Conservation (phyloP, 768 basidiomycete species). For the Mycena floridula region DNA sequence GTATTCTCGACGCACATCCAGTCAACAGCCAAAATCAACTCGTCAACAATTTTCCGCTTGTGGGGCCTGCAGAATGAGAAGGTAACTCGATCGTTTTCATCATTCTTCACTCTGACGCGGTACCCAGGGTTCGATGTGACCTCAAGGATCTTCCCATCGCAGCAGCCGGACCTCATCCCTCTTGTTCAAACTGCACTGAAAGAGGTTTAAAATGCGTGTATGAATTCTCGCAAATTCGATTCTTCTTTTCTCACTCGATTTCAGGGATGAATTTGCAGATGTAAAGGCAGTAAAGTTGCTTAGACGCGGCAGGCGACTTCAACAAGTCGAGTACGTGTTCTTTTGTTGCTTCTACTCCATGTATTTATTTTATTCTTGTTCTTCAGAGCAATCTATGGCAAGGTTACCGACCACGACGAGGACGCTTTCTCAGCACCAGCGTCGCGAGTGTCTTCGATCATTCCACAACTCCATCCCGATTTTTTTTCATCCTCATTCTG, state of each 20-base stretch:
- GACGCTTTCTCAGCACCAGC: constrained; percentile 24
- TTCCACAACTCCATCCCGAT: constrained; percentile 67
- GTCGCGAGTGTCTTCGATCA: constrained; percentile 42
- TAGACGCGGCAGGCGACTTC: constrained; percentile 69
- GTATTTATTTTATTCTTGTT: constrained; percentile 5
- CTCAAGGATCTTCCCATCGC: constrained; percentile 73
- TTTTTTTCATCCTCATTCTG: constrained; percentile 88
- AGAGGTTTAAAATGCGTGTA: constrained; percentile 92
- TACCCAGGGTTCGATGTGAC: constrained; percentile 81
- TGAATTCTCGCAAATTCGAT: constrained; percentile 27
- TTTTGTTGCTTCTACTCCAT: neutral
- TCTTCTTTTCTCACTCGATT: constrained; percentile 3
- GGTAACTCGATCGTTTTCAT: constrained; percentile 33
- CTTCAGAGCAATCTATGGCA: constrained; percentile 72
- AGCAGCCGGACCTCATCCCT: constrained; percentile 36
- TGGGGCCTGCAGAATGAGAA: constrained; percentile 86
- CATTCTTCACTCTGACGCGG: constrained; percentile 5
- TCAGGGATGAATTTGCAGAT: constrained; percentile 87
- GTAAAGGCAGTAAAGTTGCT: constrained; percentile 87
- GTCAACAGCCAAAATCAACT: constrained; percentile 70
- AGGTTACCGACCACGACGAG: constrained; percentile 42
- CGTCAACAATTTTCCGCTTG: constrained; percentile 90
- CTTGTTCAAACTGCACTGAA: constrained; percentile 88
- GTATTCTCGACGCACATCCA: constrained; percentile 37
- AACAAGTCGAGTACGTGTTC: constrained; percentile 72